Base-by-base conservation (phyloP, 2,329 filamentous ascomycete genomes). In the Epichloe amarillans region DNA sequence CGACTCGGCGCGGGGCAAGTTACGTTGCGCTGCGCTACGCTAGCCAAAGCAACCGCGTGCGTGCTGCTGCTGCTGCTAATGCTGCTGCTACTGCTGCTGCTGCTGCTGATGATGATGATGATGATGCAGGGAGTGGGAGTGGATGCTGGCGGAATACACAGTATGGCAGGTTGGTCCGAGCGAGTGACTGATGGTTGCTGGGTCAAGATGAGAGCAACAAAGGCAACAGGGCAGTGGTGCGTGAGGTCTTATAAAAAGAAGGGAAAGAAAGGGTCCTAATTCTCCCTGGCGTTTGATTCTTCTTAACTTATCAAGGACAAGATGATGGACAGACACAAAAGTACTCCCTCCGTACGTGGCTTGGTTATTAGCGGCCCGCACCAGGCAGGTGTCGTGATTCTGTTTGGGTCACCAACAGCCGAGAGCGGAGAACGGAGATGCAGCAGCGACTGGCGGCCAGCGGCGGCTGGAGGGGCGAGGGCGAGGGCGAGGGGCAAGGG, bases 371-470 rank as follows among this genome's bases (percentile, higher is more conserved):
- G 45, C 17, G 30, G 30, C 30, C 30, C 30, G 30, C 30, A 11
- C 30, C 39, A 39, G 44, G 47, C 26, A 30, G 26, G 26, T 50
- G 51, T 50, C 44, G 51, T 53, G 51, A 50, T 47, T 45, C 36
- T 48, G 47, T 49, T 40, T 49, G 49, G 52, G 43, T 52, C 47
- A 50, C 36, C 30, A 47, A 47, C 49, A 55, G 50, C 54, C 54
- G 54, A 52, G 46, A 55, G 48, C 54, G 52, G 54, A 55, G 54
- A 47, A 14, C 30, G 30, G 30, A 30, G 8, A 50, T 42, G 10
- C 30, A 30, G 10, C 30, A 30, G 42, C 53, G 53, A 53, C 51
- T 49, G 47, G 53, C 46, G 51, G 48, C 45, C 44, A 47, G 43
- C 44, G 47, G 47, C 47, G 38, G 44, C 44, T 35, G 44, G 43